Base-by-base conservation (phyloP, 2,329 filamentous ascomycete genomes). In the Diaporthe eres region DNA sequence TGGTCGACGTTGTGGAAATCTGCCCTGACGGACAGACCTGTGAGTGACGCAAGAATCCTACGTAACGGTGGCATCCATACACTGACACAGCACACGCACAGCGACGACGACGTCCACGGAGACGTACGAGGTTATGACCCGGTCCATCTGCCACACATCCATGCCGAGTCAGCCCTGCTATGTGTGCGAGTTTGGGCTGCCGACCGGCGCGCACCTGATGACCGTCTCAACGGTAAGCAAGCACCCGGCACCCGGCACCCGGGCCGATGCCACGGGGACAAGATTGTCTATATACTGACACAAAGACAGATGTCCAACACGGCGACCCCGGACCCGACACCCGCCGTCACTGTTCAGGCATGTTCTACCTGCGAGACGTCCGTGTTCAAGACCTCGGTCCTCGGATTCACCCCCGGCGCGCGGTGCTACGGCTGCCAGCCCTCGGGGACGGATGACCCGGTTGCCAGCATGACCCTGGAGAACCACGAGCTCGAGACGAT, bases 131-230 rank as follows among this genome's bases (percentile, higher is more conserved):
- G 57, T 77, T 7, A 78, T 82, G 65, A 79, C 79, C 6, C 77
- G 80, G 10, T 79, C 82, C 12, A 81, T 83, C 74, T 83, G 80
- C 77, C 77, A 81, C 34, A 82, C 78, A 3, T 77, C 78, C 6
- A 78, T 77, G 19, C 72, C 78, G 8, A 78, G 78, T 51, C 72
- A 72, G 17, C 82, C 82, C 3, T 83, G 81, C 75, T 83, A 83
- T 47, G 78, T 80, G 7, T 83, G 82, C 70, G 77, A 80, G n/a
- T 72, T 80, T 42, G 76, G 78, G 39, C 75, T 78, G 5, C 79
- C 78, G 17, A 34, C 79, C 4, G 67, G 77, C 8, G 73, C 75
- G 22, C 77, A 80, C 67, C 72, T 77, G 12, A 75, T 79, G 37
- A 83, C 82, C 3, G 80, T 82, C 51, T 81, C 80, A 12, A 60